These are phyloP conservation scores for Ustilago loliicola DNA, from an alignment of 1,284 basidiomycete species.

Conservation along the genomic window DNA sequence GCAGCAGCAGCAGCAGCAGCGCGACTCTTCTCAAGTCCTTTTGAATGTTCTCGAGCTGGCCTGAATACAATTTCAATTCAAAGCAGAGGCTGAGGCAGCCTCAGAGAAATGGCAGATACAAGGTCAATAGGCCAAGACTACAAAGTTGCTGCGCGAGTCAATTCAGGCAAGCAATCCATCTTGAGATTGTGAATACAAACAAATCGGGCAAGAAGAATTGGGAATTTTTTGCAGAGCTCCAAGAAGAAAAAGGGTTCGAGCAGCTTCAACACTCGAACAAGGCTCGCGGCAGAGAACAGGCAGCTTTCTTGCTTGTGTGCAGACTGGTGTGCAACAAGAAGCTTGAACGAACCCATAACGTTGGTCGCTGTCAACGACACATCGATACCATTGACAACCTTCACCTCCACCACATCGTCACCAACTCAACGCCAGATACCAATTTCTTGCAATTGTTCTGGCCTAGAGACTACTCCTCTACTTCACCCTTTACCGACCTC, in stretches of 20 bases:
- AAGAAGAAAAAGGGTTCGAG: conserved; percentile 10
- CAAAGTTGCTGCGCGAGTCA: background rate
- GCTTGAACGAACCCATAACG: background rate
- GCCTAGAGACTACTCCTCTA: background rate
- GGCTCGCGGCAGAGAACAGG: background rate
- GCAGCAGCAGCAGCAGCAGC: background rate
- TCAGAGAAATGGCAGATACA: background rate
- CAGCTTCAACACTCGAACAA: background rate
- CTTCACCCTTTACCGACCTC: background rate
- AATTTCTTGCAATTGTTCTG: background rate
- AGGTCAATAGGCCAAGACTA: background rate
- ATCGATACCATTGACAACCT: conserved; percentile 4
- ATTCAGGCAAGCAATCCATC: background rate
- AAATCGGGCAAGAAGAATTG: conserved; percentile 12
- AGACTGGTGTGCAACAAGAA: background rate
- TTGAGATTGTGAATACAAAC: conserved; percentile 14
- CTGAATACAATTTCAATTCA: background rate
- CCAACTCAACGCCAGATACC: conserved; percentile 13
- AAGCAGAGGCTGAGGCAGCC: background rate
- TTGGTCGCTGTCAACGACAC: background rate
- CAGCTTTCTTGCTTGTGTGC: background rate
- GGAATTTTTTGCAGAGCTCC: conserved; percentile 11
- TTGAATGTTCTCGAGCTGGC: conserved; percentile 1
- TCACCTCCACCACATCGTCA: conserved; percentile 11
- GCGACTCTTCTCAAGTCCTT: background rate